Evolutionary conservation across 176 grass and related monocot species (phyloP), one percentile per base, ranked within the genome.

Genomic region (Tuctoria greenei): DNA sequence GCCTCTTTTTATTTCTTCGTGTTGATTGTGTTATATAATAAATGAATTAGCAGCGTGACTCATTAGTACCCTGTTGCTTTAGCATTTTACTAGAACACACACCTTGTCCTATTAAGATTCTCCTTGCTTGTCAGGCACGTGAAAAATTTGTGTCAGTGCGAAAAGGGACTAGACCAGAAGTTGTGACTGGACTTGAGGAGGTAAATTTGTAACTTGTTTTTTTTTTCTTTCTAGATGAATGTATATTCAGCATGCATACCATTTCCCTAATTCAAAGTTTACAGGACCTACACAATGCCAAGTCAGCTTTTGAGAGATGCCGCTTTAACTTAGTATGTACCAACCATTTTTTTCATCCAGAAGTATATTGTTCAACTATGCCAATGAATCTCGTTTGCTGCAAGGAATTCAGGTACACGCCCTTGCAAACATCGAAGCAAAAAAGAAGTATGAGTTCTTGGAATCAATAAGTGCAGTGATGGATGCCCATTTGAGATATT

Each of bases 401-500:
- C 80, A 91, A 97, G 86, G 50, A 89, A 68, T 82, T 93, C 89
- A 97, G 95, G 95, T 97, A 72, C 88, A 90, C 7, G 79, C 86
- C 66, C 86, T 97, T 68, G 79, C 95, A 72, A 97, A 84, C 79
- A 70, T 93, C 81, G 95, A 97, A 81, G 86, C 95, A 55, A 97
- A 93, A 84, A 97, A 97, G 82, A 97, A 97, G 73, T 93, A 86
- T 36, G 95, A 97, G 64, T 97, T 97, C 71, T 84, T 97, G 77
- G 95, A 97, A 86, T 93, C 91, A 68, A 93, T 97, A 76, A 97
- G 91, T 83, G 95, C 95, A 38, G 91, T 97, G 78, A 93, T 97
- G 95, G 91, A 97, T 91, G 95, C 95, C 13, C 91, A 97, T 97
- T 85, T 93, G 88, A 87, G 95, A 91, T 97, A 97, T 84, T 97